Conservation (phyloP, 2,329 filamentous ascomycete genomes). For the Fusarium hostae region DNA sequence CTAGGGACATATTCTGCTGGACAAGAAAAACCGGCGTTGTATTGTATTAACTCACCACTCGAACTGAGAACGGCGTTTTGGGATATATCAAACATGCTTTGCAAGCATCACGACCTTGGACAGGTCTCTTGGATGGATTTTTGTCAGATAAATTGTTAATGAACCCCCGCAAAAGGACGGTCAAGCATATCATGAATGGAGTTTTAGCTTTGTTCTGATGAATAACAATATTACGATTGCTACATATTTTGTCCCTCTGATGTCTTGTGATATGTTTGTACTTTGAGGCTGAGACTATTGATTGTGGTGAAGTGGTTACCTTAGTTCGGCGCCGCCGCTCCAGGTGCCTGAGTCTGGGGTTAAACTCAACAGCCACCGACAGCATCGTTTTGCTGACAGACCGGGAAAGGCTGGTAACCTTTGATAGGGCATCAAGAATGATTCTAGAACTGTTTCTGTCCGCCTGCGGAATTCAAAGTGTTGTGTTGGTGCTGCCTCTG, state of each 20-base stretch:
- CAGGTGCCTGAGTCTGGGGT: slow-evolving; percentile 27
- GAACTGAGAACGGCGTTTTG: slow-evolving; percentile 38
- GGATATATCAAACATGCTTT: slow-evolving; percentile 35
- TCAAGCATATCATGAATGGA: slow-evolving; percentile 16
- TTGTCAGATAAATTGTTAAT: slow-evolving; percentile 43
- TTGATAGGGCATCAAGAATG: not conserved
- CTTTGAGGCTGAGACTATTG: slow-evolving; percentile 11
- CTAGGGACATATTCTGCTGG: slow-evolving; percentile 33
- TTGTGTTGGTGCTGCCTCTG: not conserved
- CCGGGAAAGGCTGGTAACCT: not conserved
- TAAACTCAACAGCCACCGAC: slow-evolving; percentile 27
- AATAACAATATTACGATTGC: slow-evolving; percentile 29
- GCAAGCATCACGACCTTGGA: slow-evolving; percentile 37
- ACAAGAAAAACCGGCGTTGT: slow-evolving; percentile 40
- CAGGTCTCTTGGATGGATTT: slow-evolving; percentile 34
- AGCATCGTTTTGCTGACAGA: not conserved
- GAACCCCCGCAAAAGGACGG: slow-evolving; percentile 32
- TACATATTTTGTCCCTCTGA: not conserved
- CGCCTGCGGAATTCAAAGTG: not conserved
- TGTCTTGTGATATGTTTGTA: not conserved
- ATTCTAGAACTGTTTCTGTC: slow-evolving; percentile 9
- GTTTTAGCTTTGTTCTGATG: slow-evolving; percentile 17
- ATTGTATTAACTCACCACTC: slow-evolving; percentile 32
- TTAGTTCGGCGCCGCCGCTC: slow-evolving; percentile 21
- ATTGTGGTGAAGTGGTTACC: slow-evolving; percentile 29